Evolutionary conservation across 495 filamentous ascomycete genomes (phyloP), one percentile per base, ranked within the genome.

Genomic region (Melanomma pulvis-pyrius): DNA sequence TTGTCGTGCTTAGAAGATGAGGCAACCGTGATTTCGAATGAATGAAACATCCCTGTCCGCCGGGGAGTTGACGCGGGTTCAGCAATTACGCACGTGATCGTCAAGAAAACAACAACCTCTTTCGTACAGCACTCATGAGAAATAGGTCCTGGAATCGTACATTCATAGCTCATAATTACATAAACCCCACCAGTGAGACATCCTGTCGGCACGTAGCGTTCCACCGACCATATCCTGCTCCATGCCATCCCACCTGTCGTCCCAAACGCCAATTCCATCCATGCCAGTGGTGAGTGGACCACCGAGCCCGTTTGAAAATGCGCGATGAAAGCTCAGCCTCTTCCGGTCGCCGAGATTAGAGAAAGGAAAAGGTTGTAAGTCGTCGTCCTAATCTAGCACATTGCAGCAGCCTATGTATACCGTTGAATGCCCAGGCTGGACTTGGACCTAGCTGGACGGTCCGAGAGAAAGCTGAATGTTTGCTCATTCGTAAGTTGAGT

Each of bases 151-250:
- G 8, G 50, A 59, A 36, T 62, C 65, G 41, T 68, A 62, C 51
- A 62, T 68, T 68, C 65, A 57, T 68, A 62, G 48, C 46, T 44
- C 63, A 55, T 67, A 54, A 36, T 34, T 67, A 54, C 63, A 36
- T 67, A 55, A 15, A 1, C 15, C 29, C 52, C 49, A 47, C 26
- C 22, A 52, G 46, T 29, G 8, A 22, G 0, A 19, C 24, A 15
- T 22, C 24, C 30, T 0, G 48, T 39, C 9, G 22, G 39, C 2
- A 44, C 2, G 39, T 44, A 44, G n/a, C 39, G 39, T 44, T 15
- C 5, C 39, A 44, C 39, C 2, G 39, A 19, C 55, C 55, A 36
- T 44, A 5, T 15, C 32, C 30, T 6, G 39, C 1, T 25, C 2
- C 30, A 21, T 21, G 6, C 12, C 1, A 17, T 6, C 24, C 56